phyloP scores from a whole-genome alignment of 768 basidiomycete species.

The Suillus occidentalis region DNA sequence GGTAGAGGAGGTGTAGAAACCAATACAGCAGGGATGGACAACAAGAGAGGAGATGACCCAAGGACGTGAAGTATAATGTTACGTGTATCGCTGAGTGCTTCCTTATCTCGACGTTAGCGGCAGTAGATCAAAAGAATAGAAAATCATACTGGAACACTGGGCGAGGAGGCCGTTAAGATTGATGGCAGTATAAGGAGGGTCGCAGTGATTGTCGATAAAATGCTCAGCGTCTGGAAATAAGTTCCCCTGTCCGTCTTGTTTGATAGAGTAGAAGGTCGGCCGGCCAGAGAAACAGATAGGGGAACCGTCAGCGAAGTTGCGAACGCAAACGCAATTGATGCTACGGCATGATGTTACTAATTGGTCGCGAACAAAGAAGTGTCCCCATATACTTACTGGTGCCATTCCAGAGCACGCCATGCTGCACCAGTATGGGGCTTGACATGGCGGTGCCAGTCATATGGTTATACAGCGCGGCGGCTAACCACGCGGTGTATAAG shows the following conservation, averaged over 20 bases:
- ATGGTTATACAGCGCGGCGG: conserved; percentile 52
- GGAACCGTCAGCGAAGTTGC: conserved; percentile 65
- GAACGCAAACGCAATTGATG: conserved; percentile 59
- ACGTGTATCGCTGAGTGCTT: conserved; percentile 6
- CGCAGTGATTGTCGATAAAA: conserved; percentile 49
- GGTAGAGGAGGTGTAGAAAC: conserved; percentile 56
- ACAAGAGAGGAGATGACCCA: conserved; percentile 51
- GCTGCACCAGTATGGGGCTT: conserved; percentile 37
- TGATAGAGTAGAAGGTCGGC: conserved; percentile 21
- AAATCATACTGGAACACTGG: conserved; percentile 39
- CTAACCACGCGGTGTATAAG: conserved; percentile 63
- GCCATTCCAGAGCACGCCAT: conserved; percentile 61
- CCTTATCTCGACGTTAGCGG: conserved; percentile 16
- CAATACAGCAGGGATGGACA: conserved; percentile 60
- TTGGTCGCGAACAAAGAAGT: conserved; percentile 8
- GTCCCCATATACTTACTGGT: conserved; percentile 46
- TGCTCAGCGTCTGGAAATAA: conserved; percentile 60
- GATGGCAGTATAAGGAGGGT: conserved; percentile 56
- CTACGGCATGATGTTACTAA: conserved; percentile 40
- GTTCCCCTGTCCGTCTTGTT: conserved; percentile 46
- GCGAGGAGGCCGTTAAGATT: conserved; percentile 50
- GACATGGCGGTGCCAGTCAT: conserved; percentile 42
- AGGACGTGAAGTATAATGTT: conserved; percentile 34
- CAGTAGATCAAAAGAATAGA: conserved; percentile 21
- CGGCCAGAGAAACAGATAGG: conserved; percentile 60